Evolutionary conservation across 352 stramenopile genomes (phyloP).

Genomic region (Phytopythium montanum): DNA sequence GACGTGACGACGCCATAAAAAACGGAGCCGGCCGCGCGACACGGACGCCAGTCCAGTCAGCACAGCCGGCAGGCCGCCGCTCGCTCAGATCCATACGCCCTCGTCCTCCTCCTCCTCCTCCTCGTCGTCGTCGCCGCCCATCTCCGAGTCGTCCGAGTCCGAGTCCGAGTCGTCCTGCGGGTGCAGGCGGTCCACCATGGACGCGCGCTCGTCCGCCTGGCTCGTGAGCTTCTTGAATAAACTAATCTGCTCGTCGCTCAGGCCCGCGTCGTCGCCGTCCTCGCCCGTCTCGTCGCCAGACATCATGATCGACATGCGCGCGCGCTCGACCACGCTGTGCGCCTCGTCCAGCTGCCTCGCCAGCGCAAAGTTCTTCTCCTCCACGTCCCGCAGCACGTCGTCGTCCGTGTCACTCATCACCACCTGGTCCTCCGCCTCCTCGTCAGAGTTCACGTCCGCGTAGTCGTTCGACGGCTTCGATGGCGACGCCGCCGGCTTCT

Average conservation of each 20-base stretch:
- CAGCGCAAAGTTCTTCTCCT: slow-evolving; percentile 85
- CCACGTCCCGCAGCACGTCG: slow-evolving; percentile 64
- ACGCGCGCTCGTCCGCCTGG: slow-evolving; percentile 82
- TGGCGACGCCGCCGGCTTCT: slow-evolving; percentile 21
- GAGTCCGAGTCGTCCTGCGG: slow-evolving; percentile 75
- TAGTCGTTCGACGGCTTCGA: slow-evolving; percentile 62
- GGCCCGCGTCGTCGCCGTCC: slow-evolving; percentile 42
- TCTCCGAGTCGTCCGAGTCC: slow-evolving; percentile 64
- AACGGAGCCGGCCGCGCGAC: neutral
- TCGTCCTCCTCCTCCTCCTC: slow-evolving; percentile 51
- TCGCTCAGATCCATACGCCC: slow-evolving; percentile 83
- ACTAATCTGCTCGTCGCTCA: slow-evolving; percentile 87
- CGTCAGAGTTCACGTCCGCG: slow-evolving; percentile 74
- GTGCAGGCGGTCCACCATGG: slow-evolving; percentile 78
- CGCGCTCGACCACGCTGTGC: slow-evolving; percentile 80
- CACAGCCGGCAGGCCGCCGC: neutral
- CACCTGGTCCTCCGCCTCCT: slow-evolving; percentile 79
- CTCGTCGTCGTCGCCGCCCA: slow-evolving; percentile 38
- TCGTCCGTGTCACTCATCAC: slow-evolving; percentile 64
- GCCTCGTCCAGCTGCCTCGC: slow-evolving; percentile 78
- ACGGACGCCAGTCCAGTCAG: neutral
- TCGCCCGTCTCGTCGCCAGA: slow-evolving; percentile 61
- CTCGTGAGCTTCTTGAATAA: slow-evolving; percentile 91
- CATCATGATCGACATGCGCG: slow-evolving; percentile 86
- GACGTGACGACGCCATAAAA: slow-evolving; percentile 1